phyloP scores from a whole-genome alignment of 1,139 yeast genomes.

The Sugiyamaella xylanicola region DNA sequence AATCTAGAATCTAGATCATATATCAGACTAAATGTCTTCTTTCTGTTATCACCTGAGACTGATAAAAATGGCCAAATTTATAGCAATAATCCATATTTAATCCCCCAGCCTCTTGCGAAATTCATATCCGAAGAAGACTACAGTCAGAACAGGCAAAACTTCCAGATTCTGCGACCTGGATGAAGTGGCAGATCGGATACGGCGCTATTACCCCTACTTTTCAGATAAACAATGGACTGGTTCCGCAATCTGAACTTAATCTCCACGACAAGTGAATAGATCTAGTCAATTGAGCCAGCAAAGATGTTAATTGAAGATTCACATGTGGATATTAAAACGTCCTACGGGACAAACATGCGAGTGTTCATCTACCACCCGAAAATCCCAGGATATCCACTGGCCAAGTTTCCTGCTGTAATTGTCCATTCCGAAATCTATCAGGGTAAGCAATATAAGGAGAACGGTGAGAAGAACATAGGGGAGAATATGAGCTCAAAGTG shows the following conservation, averaged over 20 bases:
- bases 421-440: slow-evolving; percentile 83
- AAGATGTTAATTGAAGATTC: slow-evolving; percentile 70
- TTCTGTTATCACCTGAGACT: not conserved
- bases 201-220: slow-evolving; percentile 1
- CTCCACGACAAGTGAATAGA: too few relatives aligned
- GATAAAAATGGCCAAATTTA: too few relatives aligned
- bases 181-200: too few relatives aligned
- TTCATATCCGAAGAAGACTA: too few relatives aligned
- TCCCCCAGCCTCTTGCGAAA: too few relatives aligned
- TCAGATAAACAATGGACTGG: not conserved
- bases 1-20: not conserved
- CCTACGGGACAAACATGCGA: slow-evolving; percentile 68
- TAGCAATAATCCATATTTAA: too few relatives aligned
- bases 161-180: too few relatives aligned
- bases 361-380: slow-evolving; percentile 68
- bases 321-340: slow-evolving; percentile 64
- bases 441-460: too few relatives aligned
- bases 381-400: slow-evolving; percentile 70
- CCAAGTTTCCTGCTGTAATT: slow-evolving; percentile 77
- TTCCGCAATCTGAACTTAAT: too few relatives aligned
- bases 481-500: too few relatives aligned
- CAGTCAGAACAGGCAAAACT: too few relatives aligned
- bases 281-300: not conserved
- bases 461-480: too few relatives aligned
- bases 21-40: not conserved